Conservation (phyloP, 2,329 filamentous ascomycete species). For the Rugonectria rugulosa region DNA sequence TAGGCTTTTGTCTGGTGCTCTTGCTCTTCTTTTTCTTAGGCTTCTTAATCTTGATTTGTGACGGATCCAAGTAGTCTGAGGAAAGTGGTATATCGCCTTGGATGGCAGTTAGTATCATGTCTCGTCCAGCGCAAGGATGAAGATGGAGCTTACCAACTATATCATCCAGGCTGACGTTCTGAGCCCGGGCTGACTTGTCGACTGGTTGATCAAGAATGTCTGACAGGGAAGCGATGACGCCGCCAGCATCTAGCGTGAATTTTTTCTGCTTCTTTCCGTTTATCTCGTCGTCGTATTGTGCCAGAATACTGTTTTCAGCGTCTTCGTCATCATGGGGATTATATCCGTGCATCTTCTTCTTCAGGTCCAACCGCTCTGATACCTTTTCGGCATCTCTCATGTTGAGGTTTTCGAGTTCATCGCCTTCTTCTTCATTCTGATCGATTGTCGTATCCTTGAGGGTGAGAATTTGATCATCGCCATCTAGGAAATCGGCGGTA, state of each 20-base stretch:
- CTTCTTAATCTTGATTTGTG: conserved; percentile 92
- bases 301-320: conserved; percentile 73
- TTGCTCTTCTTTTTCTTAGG: conserved; percentile 93
- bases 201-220: conserved; percentile 61
- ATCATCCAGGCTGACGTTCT: conserved; percentile 83
- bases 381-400: conserved; percentile 77
- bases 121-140: background rate
- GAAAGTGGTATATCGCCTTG: conserved; percentile 47
- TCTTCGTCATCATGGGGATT: conserved; percentile 79
- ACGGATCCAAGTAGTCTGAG: conserved; percentile 89
- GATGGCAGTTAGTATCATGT: conserved; percentile 18
- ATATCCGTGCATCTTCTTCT: conserved; percentile 90
- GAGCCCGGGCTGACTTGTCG: conserved; percentile 67
- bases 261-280: conserved; percentile 86
- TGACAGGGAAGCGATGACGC: conserved; percentile 70
- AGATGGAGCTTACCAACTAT: conserved; percentile 57
- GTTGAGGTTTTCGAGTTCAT: conserved; percentile 83
- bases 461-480: conserved; percentile 87
- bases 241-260: conserved; percentile 85
- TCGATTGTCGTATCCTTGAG: conserved; percentile 93
- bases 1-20: conserved; percentile 72
- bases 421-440: conserved; percentile 83
- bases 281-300: conserved; percentile 96
- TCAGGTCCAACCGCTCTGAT: conserved; percentile 79
- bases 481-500: conserved; percentile 79